Base-by-base conservation (phyloP, 352 stramenopile species). In the Phytophthora capsici region DNA sequence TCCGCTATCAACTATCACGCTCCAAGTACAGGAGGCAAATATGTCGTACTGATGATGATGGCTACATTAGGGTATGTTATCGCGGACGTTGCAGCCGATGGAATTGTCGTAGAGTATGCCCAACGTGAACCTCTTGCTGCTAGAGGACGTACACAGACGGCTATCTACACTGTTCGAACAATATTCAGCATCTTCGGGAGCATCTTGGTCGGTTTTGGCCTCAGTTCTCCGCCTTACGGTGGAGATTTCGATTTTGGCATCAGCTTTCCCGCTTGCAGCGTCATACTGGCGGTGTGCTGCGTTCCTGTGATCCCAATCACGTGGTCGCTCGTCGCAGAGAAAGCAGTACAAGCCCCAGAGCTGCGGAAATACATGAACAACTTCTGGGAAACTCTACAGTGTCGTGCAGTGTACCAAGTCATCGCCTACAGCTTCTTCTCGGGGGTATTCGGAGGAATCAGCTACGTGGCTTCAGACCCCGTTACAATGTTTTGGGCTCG, bases 41-140 rank as follows among this genome's bases (percentile, higher is more conserved):
- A 82, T 58, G 52, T 88, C 20, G 50, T 88, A 8, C 57, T 86
- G 6, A 85, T 86, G 74, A 83, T 85, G 73, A 20, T 85, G 17
- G 71, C 71, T 8, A 75, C 77, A 19, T 57, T 86, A 4, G 80
- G 77, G 1, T 89, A 87, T 64, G 46, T 89, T 43, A 73, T 80
- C n/a, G 65, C 78, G 1, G 78, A 86, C 25, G 78, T 83, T 3
- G 69, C 67, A 43, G 71, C 78, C 14, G 78, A 88, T 46, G 76
- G 62, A 1, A 52, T 82, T 3, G 71, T 85, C 16, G 76, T 84
- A 32, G 71, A 82, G 19, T 75, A 78, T 19, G 76, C 76, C 2
- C 76, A 84, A 28, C 73, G 76, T 2, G 76, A 84, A 22, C 76
- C 76, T 43, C 26, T 74, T 25, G 55, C 46, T 1, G 69, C 68